A percentile compares a stretch with the other conserved stretches of the same genome.
Evolutionary conservation across 2,329 filamentous ascomycete genomes (phyloP).

Genomic region (Penicillium sp.): DNA sequence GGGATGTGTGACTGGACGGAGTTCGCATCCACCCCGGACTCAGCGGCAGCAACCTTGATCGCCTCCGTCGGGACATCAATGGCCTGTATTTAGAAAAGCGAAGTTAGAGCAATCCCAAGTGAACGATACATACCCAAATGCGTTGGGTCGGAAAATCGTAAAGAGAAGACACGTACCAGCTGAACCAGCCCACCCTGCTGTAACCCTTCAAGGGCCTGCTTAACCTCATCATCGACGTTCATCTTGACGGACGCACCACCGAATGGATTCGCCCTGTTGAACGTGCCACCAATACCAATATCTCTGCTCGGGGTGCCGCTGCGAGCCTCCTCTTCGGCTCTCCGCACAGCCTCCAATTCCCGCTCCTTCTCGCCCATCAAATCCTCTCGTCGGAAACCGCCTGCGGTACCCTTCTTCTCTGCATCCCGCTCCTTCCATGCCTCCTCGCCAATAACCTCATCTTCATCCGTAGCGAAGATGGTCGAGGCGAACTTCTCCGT

Average conservation of each 20-base stretch:
- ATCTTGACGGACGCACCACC: too few species aligned
- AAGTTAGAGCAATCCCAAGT: slow-evolving; percentile 20
- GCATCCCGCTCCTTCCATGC: slow-evolving; percentile 50
- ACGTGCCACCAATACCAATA: slow-evolving; percentile 40
- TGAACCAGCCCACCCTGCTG: slow-evolving; percentile 41
- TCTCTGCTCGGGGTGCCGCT: slow-evolving; percentile 45
- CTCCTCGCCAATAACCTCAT: slow-evolving; percentile 47
- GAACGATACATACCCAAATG: too few species aligned
- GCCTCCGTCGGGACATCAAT: slow-evolving; percentile 45
- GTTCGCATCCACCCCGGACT: slow-evolving; percentile 37
- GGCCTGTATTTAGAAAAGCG: slow-evolving; percentile 32
- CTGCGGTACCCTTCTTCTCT: too few species aligned
- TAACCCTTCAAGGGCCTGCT: slow-evolving; percentile 42
- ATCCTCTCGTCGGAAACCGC: slow-evolving; percentile 41
- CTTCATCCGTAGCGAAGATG: slow-evolving; percentile 52
- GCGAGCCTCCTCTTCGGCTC: slow-evolving; percentile 51
- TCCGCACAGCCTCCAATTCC: slow-evolving; percentile 48
- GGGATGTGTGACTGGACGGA: slow-evolving; percentile 44
- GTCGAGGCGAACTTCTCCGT: slow-evolving; percentile 52
- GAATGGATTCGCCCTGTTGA: too few species aligned
- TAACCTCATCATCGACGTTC: slow-evolving; percentile 48
- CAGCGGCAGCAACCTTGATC: slow-evolving; percentile 43
- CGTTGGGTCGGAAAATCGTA: too few species aligned
- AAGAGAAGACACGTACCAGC: slow-evolving; percentile 41
- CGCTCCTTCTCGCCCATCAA: slow-evolving; percentile 56